These are phyloP conservation scores for Castanopsis chinensis DNA, from an alignment of 306 rosid species.

Conservation along the genomic window DNA sequence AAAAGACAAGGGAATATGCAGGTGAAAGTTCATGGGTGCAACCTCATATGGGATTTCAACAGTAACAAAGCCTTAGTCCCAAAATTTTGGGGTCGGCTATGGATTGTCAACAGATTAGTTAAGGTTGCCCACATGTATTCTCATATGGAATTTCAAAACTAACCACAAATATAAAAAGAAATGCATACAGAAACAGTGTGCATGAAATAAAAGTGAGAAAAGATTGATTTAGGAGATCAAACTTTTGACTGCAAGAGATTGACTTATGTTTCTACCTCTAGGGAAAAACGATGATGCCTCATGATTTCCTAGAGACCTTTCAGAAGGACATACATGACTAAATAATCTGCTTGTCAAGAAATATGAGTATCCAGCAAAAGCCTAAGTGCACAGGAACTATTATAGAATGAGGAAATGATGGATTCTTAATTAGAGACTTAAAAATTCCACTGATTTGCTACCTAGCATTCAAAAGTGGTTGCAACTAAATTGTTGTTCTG, in stretches of 20 bases:
- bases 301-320: neutral
- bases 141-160: neutral
- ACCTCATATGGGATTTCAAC: neutral
- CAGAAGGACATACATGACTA: neutral
- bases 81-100: too few relatives aligned
- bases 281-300: neutral
- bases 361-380: neutral
- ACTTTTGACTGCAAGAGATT: neutral
- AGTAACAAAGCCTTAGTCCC: too few relatives aligned
- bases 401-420: neutral
- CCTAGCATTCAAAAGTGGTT: neutral
- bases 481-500: neutral
- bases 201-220: neutral
- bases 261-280: neutral
- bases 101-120: too few relatives aligned
- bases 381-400: neutral
- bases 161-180: neutral
- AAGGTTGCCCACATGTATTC: too few relatives aligned
- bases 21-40: neutral
- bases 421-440: neutral
- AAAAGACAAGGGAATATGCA: neutral
- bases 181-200: neutral
- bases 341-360: neutral
- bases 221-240: neutral
- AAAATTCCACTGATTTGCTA: neutral